A percentile compares a stretch with the other conserved stretches of the same genome.
Evolutionary conservation across 441 rosid species (phyloP).

Genomic region (Syzygium syzygioides): DNA sequence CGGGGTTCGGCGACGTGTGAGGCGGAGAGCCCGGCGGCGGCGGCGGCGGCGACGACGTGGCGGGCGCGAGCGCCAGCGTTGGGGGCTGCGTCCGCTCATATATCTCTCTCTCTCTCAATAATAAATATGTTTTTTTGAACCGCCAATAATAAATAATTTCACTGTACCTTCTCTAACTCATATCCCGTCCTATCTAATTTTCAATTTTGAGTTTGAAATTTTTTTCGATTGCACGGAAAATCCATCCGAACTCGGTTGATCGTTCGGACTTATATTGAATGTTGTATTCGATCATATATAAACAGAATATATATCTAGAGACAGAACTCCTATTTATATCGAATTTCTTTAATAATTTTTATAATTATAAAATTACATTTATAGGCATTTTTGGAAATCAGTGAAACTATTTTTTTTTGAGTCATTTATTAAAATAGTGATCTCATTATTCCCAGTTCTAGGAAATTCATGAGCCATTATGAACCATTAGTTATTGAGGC

Average conservation of each 20-base stretch:
- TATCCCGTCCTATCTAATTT: neutral
- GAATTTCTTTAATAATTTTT: neutral
- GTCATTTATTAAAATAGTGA: neutral
- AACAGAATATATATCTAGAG: neutral
- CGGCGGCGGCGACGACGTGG: neutral
- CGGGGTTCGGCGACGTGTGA: neutral
- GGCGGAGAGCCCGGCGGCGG: neutral
- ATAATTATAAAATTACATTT: neutral
- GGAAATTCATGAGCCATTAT: too few species aligned
- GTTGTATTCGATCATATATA: too few species aligned
- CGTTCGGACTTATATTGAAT: neutral
- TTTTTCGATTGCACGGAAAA: too few species aligned
- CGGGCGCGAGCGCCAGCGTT: neutral
- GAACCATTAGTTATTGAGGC: too few species aligned
- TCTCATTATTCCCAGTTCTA: neutral
- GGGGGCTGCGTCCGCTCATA: neutral
- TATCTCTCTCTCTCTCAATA: neutral
- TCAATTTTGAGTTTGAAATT: neutral
- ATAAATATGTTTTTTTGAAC: neutral
- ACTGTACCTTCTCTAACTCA: neutral
- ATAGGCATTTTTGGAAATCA: too few species aligned
- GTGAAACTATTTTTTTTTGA: accelerated
- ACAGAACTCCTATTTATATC: neutral
- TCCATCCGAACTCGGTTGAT: neutral
- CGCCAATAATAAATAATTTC: neutral